phyloP scores from a whole-genome alignment of 2,329 filamentous ascomycete genomes.

The Laburnicola sp. region DNA sequence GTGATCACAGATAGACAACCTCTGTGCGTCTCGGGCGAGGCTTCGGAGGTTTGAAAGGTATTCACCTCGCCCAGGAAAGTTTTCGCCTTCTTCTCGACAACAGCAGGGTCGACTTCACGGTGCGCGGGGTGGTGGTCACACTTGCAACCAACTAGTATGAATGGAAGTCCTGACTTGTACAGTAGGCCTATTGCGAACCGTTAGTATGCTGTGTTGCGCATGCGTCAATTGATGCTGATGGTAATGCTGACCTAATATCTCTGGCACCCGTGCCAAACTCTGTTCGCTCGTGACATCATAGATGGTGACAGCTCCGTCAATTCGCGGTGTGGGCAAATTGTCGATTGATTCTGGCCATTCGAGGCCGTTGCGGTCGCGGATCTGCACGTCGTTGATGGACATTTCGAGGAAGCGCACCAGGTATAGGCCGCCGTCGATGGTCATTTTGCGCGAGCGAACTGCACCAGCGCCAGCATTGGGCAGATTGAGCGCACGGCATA shows the following conservation, averaged over 20 bases:
- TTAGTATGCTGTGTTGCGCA: constrained; percentile 21
- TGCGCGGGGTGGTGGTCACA: constrained; percentile 75
- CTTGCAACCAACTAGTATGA: constrained; percentile 84
- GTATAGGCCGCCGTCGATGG: constrained; percentile 59
- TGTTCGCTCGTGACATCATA: constrained; percentile 84
- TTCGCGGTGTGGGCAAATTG: constrained; percentile 70
- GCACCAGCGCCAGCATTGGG: constrained; percentile 49
- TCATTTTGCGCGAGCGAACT: constrained; percentile 57
- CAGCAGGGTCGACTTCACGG: constrained; percentile 71
- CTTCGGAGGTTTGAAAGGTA: constrained; percentile 72
- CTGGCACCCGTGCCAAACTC: constrained; percentile 73
- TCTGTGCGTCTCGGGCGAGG: constrained; percentile 71
- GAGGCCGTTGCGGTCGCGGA: constrained; percentile 53
- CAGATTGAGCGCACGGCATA: constrained; percentile 60
- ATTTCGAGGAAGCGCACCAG: constrained; percentile 62
- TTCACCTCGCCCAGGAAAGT: constrained; percentile 65
- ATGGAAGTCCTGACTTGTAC: constrained; percentile 71
- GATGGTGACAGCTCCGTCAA: constrained; percentile 82
- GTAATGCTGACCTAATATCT: constrained; percentile 71
- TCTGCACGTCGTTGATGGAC: constrained; percentile 56
- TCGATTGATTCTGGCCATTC: constrained; percentile 62
- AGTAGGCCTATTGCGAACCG: constrained; percentile 64
- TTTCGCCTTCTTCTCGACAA: constrained; percentile 66
- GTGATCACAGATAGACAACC: constrained; percentile 77
- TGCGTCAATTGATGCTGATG: not conserved